Base-by-base conservation (phyloP, 1,284 basidiomycete species). In the Ganoderma lingzhi region DNA sequence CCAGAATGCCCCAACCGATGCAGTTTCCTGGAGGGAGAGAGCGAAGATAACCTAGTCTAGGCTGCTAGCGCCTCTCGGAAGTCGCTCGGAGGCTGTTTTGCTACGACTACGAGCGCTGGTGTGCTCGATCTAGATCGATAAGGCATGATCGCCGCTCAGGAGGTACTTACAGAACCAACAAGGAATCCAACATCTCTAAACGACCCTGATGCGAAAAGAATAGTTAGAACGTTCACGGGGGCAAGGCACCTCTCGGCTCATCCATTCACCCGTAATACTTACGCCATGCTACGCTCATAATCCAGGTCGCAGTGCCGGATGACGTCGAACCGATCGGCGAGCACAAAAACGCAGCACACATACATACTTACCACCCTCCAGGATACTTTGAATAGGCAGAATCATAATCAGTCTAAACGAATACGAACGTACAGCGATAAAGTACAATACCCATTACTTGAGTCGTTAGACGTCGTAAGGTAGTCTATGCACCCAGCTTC, bases 401-500 rank as follows among this genome's bases (percentile, higher is more conserved):
- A 56, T 17, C 53, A 19, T 32, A 32, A 51, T 17, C 32, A 32
- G 15, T 17, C 5, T 15, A 32, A 5, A 23, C 23, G 30, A 32
- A 28, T 17, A 32, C 53, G 17, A 6, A 17, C 12, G 30, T 14
- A 35, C 14, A 17, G 28, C 10, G 12, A 19, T 3, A 15, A 32
- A 32, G 15, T 56, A 30, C 23, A 56, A 56, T 32, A 30, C 53
- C 10, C 15, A 56, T 17, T 32, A 35, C 6, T 17, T 32, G 12
- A 8, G 44, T 37, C 42, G 32, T 32, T n/a, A 64, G 32, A 32
- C 14, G 44, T 23, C 28, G 32, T 32, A 35, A 56, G 19, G 55
- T 35, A 39, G 15, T 28, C 53, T 65, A 70, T 48, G 67, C 69
- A 30, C 45, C 12, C 19, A 69, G 37, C 58, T 70, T 73, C 60